Conservation (phyloP, 2,329 filamentous ascomycete species). For the Scedosporium dehoogii region DNA sequence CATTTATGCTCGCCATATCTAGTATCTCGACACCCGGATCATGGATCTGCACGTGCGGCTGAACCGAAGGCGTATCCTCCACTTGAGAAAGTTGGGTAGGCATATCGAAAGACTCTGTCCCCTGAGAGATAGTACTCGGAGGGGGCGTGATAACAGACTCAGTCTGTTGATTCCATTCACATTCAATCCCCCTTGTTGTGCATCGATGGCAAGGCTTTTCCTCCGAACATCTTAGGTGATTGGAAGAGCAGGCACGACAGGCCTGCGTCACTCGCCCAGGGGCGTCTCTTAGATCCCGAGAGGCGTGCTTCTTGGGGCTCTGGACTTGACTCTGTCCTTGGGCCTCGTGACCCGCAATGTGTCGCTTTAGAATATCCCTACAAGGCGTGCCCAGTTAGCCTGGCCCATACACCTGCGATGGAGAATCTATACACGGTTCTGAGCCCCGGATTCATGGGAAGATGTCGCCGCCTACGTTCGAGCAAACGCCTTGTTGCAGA, state of each 20-base stretch:
- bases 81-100: background rate
- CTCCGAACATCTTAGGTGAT: constrained; percentile 45
- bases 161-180: constrained; percentile 22
- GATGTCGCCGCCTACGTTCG: constrained; percentile 25
- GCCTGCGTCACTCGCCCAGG: constrained; percentile 38
- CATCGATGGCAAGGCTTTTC: constrained; percentile 45
- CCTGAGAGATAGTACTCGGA: background rate
- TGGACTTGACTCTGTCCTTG: constrained; percentile 27
- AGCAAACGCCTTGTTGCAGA: constrained; percentile 44
- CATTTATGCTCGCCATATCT: background rate
- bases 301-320: constrained; percentile 23
- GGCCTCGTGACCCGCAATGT: constrained; percentile 36
- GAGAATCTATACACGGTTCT: no score
- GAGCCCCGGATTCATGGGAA: background rate
- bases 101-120: background rate
- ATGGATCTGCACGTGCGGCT: background rate
- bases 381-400: background rate
- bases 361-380: constrained; percentile 40
- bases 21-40: no score
- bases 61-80: background rate
- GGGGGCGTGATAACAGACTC: constrained; percentile 11
- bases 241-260: constrained; percentile 40
- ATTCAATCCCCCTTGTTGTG: constrained; percentile 33
- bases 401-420: no score
- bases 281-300: background rate